These are phyloP conservation scores for Cladobotryum protrusum DNA, from an alignment of 2,329 filamentous ascomycete genomes.

Conservation along the genomic window DNA sequence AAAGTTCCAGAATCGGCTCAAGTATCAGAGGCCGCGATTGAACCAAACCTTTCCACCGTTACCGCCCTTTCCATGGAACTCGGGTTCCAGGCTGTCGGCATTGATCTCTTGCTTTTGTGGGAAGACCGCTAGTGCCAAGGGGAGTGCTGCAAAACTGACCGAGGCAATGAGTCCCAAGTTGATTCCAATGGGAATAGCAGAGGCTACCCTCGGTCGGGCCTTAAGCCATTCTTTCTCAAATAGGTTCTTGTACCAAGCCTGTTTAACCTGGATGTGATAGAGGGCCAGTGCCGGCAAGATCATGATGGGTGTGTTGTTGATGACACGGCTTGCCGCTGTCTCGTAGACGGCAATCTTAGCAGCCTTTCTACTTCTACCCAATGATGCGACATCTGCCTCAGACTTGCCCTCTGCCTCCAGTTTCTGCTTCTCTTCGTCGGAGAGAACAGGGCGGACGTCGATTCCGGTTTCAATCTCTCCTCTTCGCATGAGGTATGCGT, in stretches of 20 bases:
- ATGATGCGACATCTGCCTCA: constrained; percentile 58
- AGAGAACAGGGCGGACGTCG: constrained; percentile 79
- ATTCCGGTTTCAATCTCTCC: constrained; percentile 93
- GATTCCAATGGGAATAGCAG: constrained; percentile 58
- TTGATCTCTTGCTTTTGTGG: constrained; percentile 81
- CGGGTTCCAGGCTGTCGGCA: constrained; percentile 70
- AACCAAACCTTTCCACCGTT: constrained; percentile 84
- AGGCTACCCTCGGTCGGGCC: constrained; percentile 60
- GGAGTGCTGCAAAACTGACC: constrained; percentile 83
- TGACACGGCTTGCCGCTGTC: constrained; percentile 82
- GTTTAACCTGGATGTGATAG: constrained; percentile 64
- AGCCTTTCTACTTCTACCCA: constrained; percentile 84
- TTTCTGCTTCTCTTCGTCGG: constrained; percentile 59
- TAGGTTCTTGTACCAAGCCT: constrained; percentile 33
- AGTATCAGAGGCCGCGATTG: constrained; percentile 76
- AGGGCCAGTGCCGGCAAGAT: constrained; percentile 83
- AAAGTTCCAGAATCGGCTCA: too few relatives aligned
- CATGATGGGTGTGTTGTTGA: constrained; percentile 97
- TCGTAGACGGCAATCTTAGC: constrained; percentile 86
- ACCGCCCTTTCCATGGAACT: constrained; percentile 79
- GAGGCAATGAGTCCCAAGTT: constrained; percentile 83
- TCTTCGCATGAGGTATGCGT: constrained; percentile 95
- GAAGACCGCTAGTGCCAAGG: constrained; percentile 84
- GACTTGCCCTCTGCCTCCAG: constrained; percentile 51
- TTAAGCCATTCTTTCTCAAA: constrained; percentile 70